Percentiles rank a stretch among this genome's conserved stretches.
Conservation (phyloP, 2,329 filamentous ascomycete genomes). For the Exophiala xenobiotica region DNA sequence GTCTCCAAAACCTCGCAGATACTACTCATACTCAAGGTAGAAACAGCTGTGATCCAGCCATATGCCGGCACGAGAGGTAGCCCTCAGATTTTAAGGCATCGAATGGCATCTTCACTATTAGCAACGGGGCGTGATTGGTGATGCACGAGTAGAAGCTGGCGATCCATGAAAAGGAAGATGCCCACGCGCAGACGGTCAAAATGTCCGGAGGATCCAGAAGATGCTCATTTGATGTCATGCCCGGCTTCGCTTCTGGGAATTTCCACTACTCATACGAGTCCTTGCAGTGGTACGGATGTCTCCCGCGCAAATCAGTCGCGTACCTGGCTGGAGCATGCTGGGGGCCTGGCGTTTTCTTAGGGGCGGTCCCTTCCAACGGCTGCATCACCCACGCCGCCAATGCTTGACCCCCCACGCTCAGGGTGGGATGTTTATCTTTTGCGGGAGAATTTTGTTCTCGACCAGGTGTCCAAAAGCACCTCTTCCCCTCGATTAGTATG, state of each 20-base stretch:
- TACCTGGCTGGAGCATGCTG: too few species aligned
- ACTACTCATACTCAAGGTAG: too few species aligned
- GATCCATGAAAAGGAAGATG: too few species aligned
- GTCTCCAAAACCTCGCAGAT: too few species aligned
- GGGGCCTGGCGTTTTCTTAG: too few species aligned
- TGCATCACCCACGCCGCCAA: background rate
- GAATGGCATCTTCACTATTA: background rate
- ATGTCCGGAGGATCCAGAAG: background rate
- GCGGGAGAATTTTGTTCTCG: background rate
- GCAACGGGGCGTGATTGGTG: background rate
- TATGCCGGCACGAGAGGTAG: background rate
- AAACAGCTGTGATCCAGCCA: too few species aligned
- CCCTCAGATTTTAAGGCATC: background rate
- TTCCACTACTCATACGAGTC: too few species aligned
- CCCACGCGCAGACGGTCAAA: background rate
- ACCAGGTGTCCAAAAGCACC: background rate
- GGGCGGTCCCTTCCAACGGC: background rate
- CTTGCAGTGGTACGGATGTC: too few species aligned
- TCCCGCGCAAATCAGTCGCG: conserved; percentile 1
- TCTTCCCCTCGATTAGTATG: too few species aligned
- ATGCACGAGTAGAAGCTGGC: background rate
- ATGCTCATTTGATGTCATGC: background rate
- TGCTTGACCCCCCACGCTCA: background rate
- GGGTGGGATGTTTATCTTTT: background rate
- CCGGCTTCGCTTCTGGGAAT: background rate